Conservation (phyloP, 257 asterid species). For the Verbena officinalis region DNA sequence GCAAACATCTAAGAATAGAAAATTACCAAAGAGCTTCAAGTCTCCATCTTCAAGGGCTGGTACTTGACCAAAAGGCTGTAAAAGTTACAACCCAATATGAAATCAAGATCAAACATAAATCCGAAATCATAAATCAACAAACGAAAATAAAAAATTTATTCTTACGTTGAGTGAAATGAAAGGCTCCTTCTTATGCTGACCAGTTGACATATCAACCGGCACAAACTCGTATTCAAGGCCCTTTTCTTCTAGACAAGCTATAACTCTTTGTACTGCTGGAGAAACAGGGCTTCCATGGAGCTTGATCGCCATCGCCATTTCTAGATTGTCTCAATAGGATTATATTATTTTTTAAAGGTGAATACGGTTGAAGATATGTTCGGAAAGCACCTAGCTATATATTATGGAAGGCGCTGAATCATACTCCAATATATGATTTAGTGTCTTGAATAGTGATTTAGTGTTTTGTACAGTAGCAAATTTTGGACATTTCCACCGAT, state of each 20-base stretch:
- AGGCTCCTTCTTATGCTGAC: constrained; percentile 36
- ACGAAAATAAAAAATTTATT: too few species aligned
- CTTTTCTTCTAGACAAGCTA: constrained; percentile 27
- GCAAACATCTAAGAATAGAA: neutral
- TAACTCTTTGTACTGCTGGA: constrained; percentile 21
- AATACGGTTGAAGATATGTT: neutral
- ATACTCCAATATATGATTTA: too few species aligned
- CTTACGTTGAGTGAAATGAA: constrained; percentile 37
- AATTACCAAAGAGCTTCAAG: constrained; percentile 48
- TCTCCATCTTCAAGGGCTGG: constrained; percentile 55
- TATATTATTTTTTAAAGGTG: neutral
- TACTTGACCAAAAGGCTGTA: constrained; percentile 58
- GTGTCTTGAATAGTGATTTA: too few species aligned
- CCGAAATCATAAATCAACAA: neutral
- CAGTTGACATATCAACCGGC: constrained; percentile 8
- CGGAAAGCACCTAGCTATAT: neutral
- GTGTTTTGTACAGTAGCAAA: too few species aligned
- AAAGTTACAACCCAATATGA: neutral
- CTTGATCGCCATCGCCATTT: constrained; percentile 24
- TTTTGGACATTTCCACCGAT: too few species aligned
- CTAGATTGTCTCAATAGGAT: neutral
- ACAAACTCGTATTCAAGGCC: constrained; percentile 25
- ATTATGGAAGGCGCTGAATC: too few species aligned
- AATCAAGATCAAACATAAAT: neutral
- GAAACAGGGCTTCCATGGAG: constrained; percentile 30